phyloP scores from a whole-genome alignment of 2,329 filamentous ascomycete species.

The Aaosphaeria arxii region DNA sequence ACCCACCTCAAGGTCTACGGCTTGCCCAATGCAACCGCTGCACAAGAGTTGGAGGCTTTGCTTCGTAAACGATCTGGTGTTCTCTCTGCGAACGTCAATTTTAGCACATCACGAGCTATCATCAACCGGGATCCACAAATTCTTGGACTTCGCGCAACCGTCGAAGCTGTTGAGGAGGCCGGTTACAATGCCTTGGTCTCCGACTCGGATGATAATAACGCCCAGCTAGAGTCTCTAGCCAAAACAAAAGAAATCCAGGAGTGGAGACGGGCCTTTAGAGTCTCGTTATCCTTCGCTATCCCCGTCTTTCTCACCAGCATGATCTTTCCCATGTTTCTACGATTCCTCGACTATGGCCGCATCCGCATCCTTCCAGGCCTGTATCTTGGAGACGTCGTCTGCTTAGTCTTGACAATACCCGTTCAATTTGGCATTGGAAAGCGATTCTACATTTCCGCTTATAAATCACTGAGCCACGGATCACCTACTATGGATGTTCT shows the following conservation, averaged over 20 bases:
- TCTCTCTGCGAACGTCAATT: constrained; percentile 68
- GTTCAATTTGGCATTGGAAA: constrained; percentile 95
- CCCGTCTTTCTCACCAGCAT: constrained; percentile 93
- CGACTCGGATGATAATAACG: constrained; percentile 92
- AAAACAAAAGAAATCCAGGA: constrained; percentile 96
- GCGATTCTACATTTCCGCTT: constrained; percentile 92
- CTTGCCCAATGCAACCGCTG: constrained; percentile 67
- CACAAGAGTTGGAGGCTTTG: constrained; percentile 66
- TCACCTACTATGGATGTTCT: constrained; percentile 98
- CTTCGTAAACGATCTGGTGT: constrained; percentile 68
- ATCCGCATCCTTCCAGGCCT: constrained; percentile 69
- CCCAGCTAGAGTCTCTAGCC: constrained; percentile 89
- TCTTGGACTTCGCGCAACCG: constrained; percentile 76
- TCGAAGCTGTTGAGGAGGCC: constrained; percentile 75
- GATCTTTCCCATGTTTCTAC: constrained; percentile 84
- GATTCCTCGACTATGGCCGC: constrained; percentile 72
- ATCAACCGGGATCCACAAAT: constrained; percentile 69
- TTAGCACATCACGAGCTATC: constrained; percentile 70
- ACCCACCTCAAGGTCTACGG: constrained; percentile 85
- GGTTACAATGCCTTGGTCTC: constrained; percentile 88
- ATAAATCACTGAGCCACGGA: constrained; percentile 83
- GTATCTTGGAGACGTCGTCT: constrained; percentile 84
- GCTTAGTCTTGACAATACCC: constrained; percentile 79
- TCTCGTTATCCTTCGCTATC: constrained; percentile 76
- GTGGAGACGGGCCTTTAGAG: constrained; percentile 78